Evolutionary conservation across 768 basidiomycete genomes (phyloP).

Genomic region (Naematelia encephala): DNA sequence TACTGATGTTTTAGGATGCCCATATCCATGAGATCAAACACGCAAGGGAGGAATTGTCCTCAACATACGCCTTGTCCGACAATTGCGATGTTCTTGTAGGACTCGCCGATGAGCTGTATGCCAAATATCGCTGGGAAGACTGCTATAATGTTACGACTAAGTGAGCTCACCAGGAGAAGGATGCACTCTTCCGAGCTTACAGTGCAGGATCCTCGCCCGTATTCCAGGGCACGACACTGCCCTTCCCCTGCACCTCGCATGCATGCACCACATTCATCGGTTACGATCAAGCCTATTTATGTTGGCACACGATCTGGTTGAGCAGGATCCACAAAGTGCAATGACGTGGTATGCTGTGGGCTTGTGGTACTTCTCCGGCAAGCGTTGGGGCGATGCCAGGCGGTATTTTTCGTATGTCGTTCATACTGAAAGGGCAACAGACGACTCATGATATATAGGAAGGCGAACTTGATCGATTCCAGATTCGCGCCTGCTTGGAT

Average conservation of each 20-base stretch:
- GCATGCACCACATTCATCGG: constrained; percentile 93
- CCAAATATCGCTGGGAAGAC: constrained; percentile 87
- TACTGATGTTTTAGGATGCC: constrained; percentile 57
- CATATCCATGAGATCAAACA: constrained; percentile 76
- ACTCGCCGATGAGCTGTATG: constrained; percentile 84
- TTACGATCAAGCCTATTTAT: constrained; percentile 91
- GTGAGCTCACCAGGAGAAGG: constrained; percentile 52
- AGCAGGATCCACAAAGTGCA: constrained; percentile 85
- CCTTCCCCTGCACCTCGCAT: constrained; percentile 90
- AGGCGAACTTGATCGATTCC: constrained; percentile 94
- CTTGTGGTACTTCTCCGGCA: constrained; percentile 85
- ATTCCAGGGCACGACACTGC: constrained; percentile 84
- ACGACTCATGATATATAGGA: constrained; percentile 56
- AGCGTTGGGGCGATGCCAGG: constrained; percentile 84
- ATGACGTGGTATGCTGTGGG: constrained; percentile 99
- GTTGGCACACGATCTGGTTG: constrained; percentile 92
- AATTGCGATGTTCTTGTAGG: constrained; percentile 91
- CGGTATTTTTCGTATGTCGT: constrained; percentile 84
- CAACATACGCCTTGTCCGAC: constrained; percentile 77
- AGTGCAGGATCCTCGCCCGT: constrained; percentile 70
- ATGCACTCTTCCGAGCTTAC: constrained; percentile 1
- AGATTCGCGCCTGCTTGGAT: constrained; percentile 96
- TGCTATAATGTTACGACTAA: constrained; percentile 83
- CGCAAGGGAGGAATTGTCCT: constrained; percentile 71
- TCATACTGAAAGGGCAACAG: not conserved